Evolutionary conservation across 441 rosid species (phyloP).

Genomic region (Hura crepitans): DNA sequence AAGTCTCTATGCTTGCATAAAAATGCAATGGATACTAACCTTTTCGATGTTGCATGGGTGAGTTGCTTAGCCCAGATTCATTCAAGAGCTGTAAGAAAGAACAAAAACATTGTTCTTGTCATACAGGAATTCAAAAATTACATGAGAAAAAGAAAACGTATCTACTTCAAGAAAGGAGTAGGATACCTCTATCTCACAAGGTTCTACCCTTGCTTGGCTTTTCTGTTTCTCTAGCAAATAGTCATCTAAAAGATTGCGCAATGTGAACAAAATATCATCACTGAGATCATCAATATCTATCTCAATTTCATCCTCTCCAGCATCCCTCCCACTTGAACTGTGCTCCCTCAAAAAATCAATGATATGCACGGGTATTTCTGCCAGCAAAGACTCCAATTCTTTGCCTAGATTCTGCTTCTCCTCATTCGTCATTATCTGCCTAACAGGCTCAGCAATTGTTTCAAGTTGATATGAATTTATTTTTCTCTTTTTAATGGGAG

Average conservation of each 20-base stretch:
- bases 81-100: constrained; percentile 50
- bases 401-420: constrained; percentile 62
- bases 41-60: constrained; percentile 52
- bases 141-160: too few species aligned
- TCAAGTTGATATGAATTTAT: too few species aligned
- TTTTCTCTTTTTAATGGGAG: too few species aligned
- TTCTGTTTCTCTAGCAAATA: constrained; percentile 50
- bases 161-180: neutral
- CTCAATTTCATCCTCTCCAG: constrained; percentile 75
- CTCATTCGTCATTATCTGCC: constrained; percentile 48
- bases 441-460: constrained; percentile 41
- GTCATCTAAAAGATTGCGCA: constrained; percentile 68
- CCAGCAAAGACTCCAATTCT: constrained; percentile 58
- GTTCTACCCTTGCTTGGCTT: constrained; percentile 47
- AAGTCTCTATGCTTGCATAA: constrained; percentile 14
- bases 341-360: constrained; percentile 67
- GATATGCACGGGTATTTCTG: constrained; percentile 68
- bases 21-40: constrained; percentile 39
- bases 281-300: constrained; percentile 74
- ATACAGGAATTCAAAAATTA: too few species aligned
- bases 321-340: constrained; percentile 45
- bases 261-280: constrained; percentile 56
- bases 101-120: constrained; percentile 5
- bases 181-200: constrained; percentile 76
- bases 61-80: constrained; percentile 65